phyloP scores from a whole-genome alignment of 306 rosid genomes.

The Prunus davidiana region DNA sequence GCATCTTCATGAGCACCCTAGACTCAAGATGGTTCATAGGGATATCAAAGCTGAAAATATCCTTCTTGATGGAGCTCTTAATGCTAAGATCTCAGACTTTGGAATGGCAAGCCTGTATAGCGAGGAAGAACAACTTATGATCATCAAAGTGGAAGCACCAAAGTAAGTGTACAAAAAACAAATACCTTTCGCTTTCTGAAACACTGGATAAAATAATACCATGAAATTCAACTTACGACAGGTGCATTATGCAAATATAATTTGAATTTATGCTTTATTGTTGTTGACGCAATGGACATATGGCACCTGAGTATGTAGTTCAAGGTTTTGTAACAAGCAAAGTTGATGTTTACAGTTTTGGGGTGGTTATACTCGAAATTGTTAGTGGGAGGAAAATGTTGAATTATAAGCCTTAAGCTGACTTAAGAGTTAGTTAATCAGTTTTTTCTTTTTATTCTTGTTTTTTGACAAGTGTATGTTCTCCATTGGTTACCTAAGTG shows the following conservation, averaged over 20 bases:
- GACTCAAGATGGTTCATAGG: neutral
- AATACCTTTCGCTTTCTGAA: too few species aligned
- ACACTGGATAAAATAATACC: too few species aligned
- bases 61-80: conserved; percentile 7
- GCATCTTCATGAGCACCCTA: conserved; percentile 12
- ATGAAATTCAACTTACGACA: too few species aligned
- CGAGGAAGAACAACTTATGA: neutral
- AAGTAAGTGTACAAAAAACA: neutral
- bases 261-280: too few species aligned
- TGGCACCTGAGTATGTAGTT: neutral
- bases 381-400: neutral
- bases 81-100: conserved; percentile 15
- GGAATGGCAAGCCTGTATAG: neutral
- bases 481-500: too few species aligned
- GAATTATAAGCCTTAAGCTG: too few species aligned
- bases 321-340: neutral
- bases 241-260: too few species aligned
- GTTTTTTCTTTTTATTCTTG: too few species aligned
- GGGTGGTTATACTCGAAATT: too few species aligned
- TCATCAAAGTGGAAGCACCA: neutral
- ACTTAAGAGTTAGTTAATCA: too few species aligned
- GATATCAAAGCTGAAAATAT: conserved; percentile 18
- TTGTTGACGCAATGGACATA: too few species aligned
- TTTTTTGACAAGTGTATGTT: too few species aligned
- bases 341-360: neutral